Percentiles rank a stretch among this genome's conserved stretches.
Evolutionary conservation across 2,329 filamentous ascomycete species (phyloP).

Genomic region (Epichloe sibirici): DNA sequence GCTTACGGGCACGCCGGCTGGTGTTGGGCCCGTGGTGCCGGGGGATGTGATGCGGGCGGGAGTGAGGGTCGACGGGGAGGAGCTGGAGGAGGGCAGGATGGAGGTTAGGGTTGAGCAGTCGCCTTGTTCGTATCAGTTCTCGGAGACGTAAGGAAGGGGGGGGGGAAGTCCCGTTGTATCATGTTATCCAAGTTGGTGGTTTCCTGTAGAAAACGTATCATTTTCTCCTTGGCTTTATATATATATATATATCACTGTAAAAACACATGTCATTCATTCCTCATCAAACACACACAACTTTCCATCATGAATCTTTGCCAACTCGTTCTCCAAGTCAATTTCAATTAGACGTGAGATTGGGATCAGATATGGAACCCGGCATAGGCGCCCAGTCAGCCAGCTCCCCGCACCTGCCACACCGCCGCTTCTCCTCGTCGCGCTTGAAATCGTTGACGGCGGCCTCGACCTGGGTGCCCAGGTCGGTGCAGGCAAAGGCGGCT

Average conservation of each 20-base stretch:
- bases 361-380: constrained; percentile 45
- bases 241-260: too few relatives aligned
- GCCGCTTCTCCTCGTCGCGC: constrained; percentile 52
- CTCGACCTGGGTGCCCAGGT: constrained; percentile 92
- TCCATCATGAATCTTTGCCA: too few relatives aligned
- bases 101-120: constrained; percentile 76
- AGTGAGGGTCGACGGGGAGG: constrained; percentile 65
- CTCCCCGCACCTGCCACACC: constrained; percentile 63
- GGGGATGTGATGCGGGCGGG: constrained; percentile 84
- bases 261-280: too few relatives aligned
- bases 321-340: too few relatives aligned
- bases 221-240: too few relatives aligned
- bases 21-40: constrained; percentile 72
- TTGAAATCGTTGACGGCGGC: constrained; percentile 75
- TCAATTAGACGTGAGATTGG: constrained; percentile 29
- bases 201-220: too few relatives aligned
- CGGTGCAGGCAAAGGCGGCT: constrained; percentile 73
- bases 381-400: constrained; percentile 60
- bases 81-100: constrained; percentile 73
- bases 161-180: neutral
- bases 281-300: too few relatives aligned
- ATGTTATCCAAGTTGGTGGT: too few relatives aligned
- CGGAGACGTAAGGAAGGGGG: constrained; percentile 44
- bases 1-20: constrained; percentile 93
- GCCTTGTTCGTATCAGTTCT: constrained; percentile 63